These are phyloP conservation scores for Russula griseocarnosa DNA, from an alignment of 768 basidiomycete genomes.

Conservation along the genomic window DNA sequence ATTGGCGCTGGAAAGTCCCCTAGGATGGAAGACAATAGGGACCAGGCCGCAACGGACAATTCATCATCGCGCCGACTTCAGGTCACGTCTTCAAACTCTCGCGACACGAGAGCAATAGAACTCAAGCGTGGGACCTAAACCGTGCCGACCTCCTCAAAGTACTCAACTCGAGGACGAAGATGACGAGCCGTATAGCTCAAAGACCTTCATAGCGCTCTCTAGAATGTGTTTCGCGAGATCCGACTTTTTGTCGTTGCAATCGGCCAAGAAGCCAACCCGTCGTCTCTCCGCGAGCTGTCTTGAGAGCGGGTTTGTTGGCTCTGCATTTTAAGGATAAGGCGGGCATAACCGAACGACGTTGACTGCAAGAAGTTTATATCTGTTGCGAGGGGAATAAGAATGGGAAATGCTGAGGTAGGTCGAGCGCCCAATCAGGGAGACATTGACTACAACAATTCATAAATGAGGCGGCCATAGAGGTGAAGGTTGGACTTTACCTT, in stretches of 20 bases:
- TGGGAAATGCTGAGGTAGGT: conserved; percentile 93
- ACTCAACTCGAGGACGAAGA: conserved; percentile 98
- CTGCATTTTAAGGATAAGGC: conserved; percentile 93
- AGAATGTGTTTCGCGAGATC: conserved; percentile 90
- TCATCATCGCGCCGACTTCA: conserved; percentile 92
- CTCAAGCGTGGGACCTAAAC: conserved; percentile 94
- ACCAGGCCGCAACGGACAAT: conserved; percentile 47
- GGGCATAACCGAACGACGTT: conserved; percentile 95
- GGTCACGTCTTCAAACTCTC: conserved; percentile 83
- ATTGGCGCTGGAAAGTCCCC: conserved; percentile 86
- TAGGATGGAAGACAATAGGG: conserved; percentile 79
- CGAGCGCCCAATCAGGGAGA: conserved; percentile 94
- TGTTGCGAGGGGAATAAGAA: conserved; percentile 99
- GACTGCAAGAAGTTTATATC: conserved; percentile 97
- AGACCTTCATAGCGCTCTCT: conserved; percentile 93
- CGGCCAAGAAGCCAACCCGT: conserved; percentile 90
- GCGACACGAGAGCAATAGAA: conserved; percentile 97
- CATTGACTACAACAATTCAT: conserved; percentile 60
- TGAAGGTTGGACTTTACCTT: conserved; percentile 50
- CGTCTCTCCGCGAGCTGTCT: conserved; percentile 78
- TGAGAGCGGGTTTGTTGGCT: conserved; percentile 78
- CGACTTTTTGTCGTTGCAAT: conserved; percentile 94
- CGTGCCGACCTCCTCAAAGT: conserved; percentile 98
- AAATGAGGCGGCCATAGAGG: neutral
- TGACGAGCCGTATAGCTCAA: conserved; percentile 93